phyloP scores from a whole-genome alignment of 1,139 yeast species.

The Blastobotrys ciferrii region DNA sequence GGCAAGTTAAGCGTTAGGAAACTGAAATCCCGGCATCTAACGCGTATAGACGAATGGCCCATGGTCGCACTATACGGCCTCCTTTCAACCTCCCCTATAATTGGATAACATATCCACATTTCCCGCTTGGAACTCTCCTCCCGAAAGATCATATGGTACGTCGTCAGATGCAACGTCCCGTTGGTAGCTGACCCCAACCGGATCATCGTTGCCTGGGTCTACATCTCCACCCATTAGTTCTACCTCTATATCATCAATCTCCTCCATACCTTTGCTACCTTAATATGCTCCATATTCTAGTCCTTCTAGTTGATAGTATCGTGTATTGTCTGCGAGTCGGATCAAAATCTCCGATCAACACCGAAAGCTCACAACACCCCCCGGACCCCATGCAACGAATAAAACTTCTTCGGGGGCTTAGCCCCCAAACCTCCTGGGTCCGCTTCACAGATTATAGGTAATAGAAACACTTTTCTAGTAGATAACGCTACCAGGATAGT shows the following conservation, averaged over 20 bases:
- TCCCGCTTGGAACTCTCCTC: conserved; percentile 51
- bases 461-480: too few relatives aligned
- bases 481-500: too few relatives aligned
- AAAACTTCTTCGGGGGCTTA: too few relatives aligned
- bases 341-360: too few relatives aligned
- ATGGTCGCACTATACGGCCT: conserved; percentile 37
- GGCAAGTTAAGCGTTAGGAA: conserved; percentile 73
- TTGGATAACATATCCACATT: conserved; percentile 91
- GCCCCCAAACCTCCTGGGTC: too few relatives aligned
- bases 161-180: conserved; percentile 76
- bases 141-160: conserved; percentile 82
- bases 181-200: conserved; percentile 62
- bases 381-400: too few relatives aligned
- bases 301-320: too few relatives aligned
- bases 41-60: conserved; percentile 55
- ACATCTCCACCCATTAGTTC: neutral
- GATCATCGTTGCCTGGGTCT: conserved; percentile 52
- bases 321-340: neutral
- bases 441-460: too few relatives aligned
- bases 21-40: conserved; percentile 86
- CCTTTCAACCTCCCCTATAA: conserved; percentile 66
- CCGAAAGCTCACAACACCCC: too few relatives aligned
- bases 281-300: conserved; percentile 57
- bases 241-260: neutral
- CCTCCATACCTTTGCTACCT: conserved; percentile 46